Evolutionary conservation across 306 rosid species (phyloP), one percentile per base, ranked within the genome.

Genomic region (Begonia loranthoides): DNA sequence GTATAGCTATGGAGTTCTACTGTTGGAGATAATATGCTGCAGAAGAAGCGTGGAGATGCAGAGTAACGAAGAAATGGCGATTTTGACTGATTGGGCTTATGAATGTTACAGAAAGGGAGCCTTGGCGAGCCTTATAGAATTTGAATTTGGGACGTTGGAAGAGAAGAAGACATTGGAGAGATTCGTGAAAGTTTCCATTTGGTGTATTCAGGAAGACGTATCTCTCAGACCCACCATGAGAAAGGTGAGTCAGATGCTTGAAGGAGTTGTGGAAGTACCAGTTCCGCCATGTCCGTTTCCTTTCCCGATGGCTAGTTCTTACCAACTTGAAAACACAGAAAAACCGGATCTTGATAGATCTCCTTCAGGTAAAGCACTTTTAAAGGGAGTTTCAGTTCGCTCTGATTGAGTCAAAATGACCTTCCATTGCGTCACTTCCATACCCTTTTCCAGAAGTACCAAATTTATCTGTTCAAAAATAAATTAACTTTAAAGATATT

Each of bases 1-100:
- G 10, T 67, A 60, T 21, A 67, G 72, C 62, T 67, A 55, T 5
- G 72, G 66, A 2, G 66, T 60, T 17, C 15, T 60, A 16, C 54
- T 50, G 21, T 64, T 60, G 0, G 67, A 60, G 62, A 55, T 55
- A 50, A 60, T 60, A 10, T 66, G 58, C 10, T 70, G 76, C 2
- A 41, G 70, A 36, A 65, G 13, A 65, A 59, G 45, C 15, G 67
- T 60, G 10, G 70, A 66, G 12, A n/a, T 33, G 24, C 72, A 58
- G 13, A 5, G 8, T 5, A 9, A 9, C 9, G 71, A 64, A 53
- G 69, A 65, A 43, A 49, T 41, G 24, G 73, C 40, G 1, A 49
- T 69, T 40, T 58, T 74, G 19, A 64, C 47, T 0, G 58, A 69
- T 17, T 74, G 76, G 79, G 75, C 71, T 7, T 74, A 61, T 47